phyloP scores from a whole-genome alignment of 345 rosid species.

The Sonneratia alba region DNA sequence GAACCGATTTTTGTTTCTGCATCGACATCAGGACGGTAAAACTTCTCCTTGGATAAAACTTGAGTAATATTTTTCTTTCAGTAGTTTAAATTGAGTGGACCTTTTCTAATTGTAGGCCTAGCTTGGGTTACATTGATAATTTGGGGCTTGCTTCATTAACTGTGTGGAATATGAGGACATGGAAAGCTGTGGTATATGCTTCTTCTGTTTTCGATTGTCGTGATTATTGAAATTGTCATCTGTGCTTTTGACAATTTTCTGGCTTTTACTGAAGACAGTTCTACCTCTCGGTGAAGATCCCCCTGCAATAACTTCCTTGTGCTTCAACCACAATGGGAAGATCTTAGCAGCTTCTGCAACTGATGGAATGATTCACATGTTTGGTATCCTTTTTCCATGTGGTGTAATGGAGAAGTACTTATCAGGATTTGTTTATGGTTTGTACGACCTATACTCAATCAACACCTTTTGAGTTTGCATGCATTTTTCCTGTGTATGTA shows the following conservation, averaged over 20 bases:
- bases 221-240: constrained; percentile 5
- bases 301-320: constrained; percentile 61
- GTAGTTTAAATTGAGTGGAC: background rate
- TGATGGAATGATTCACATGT: constrained; percentile 84
- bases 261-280: constrained; percentile 52
- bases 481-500: background rate
- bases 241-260: constrained; percentile 13
- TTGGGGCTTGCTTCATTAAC: constrained; percentile 53
- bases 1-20: constrained; percentile 75
- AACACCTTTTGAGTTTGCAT: background rate
- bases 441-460: background rate
- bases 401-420: background rate
- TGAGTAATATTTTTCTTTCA: background rate
- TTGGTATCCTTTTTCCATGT: constrained; percentile 50
- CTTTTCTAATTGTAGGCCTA: constrained; percentile 27
- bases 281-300: constrained; percentile 84
- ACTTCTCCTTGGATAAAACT: background rate
- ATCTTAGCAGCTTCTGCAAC: constrained; percentile 69
- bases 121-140: constrained; percentile 33
- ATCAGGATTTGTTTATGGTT: background rate
- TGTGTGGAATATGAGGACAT: constrained; percentile 75
- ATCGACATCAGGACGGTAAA: constrained; percentile 48
- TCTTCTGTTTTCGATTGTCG: constrained; percentile 11
- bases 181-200: constrained; percentile 62
- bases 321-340: constrained; percentile 77